Evolutionary conservation across 768 basidiomycete species (phyloP).

Genomic region (Trichaptum fuscoviolaceum): DNA sequence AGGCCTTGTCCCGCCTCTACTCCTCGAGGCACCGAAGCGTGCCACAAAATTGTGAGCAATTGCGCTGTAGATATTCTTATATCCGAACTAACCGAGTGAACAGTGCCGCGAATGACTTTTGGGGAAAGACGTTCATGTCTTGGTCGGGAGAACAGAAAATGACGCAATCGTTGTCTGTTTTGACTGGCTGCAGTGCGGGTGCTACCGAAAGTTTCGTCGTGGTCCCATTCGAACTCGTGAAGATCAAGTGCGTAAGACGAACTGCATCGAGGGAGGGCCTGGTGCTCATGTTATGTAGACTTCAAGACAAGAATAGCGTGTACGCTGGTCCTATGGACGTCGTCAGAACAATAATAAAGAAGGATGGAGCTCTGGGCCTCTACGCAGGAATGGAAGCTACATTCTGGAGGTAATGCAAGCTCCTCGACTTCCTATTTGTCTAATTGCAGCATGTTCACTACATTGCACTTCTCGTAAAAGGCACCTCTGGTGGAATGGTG

Average conservation of each 20-base stretch:
- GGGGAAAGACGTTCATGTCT: slow-evolving; percentile 76
- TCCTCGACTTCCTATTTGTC: not conserved
- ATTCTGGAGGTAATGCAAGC: slow-evolving; percentile 78
- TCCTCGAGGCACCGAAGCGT: slow-evolving; percentile 96
- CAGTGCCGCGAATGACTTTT: slow-evolving; percentile 88
- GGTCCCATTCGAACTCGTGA: slow-evolving; percentile 94
- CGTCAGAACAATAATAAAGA: slow-evolving; percentile 68
- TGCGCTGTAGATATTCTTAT: slow-evolving; percentile 5
- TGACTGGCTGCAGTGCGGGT: slow-evolving; percentile 92
- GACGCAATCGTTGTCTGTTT: slow-evolving; percentile 80
- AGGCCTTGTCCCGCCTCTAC: slow-evolving; percentile 92
- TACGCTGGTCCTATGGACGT: slow-evolving; percentile 93
- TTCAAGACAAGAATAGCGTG: slow-evolving; percentile 90
- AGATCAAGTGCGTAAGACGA: slow-evolving; percentile 57
- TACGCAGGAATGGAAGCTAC: slow-evolving; percentile 97
- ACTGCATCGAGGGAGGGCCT: not conserved
- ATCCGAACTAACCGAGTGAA: slow-evolving; percentile 8
- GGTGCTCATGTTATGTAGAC: slow-evolving; percentile 30
- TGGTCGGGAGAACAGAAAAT: slow-evolving; percentile 72
- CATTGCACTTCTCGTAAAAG: slow-evolving; percentile 29
- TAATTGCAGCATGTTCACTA: not conserved
- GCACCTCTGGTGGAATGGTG: slow-evolving; percentile 90
- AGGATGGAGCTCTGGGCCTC: slow-evolving; percentile 78
- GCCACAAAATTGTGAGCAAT: slow-evolving; percentile 84
- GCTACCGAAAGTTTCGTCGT: slow-evolving; percentile 95